Conservation (phyloP, 208 protist species). For the Polymyxa betae region DNA sequence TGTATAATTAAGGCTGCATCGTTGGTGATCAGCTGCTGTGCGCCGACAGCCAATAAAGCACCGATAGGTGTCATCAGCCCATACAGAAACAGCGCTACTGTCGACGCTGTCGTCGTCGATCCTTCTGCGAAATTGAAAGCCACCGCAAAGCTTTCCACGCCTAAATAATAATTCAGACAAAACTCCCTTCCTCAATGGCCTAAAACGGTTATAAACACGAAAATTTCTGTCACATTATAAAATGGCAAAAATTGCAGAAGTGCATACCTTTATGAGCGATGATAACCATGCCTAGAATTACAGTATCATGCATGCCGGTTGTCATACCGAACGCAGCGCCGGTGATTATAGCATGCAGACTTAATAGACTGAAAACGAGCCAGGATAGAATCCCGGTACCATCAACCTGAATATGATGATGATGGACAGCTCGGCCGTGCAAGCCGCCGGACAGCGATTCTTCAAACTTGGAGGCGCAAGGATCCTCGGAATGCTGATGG, state of each 20-base stretch:
- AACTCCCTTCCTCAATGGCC: too few relatives aligned
- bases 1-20: not conserved
- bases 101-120: not conserved
- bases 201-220: not conserved
- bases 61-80: constrained; percentile 33
- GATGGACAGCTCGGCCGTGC: constrained; percentile 7
- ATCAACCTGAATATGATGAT: constrained; percentile 35
- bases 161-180: not conserved
- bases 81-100: constrained; percentile 5
- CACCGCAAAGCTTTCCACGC: constrained; percentile 40
- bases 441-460: too few relatives aligned
- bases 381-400: constrained; percentile 17
- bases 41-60: not conserved
- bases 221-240: too few relatives aligned
- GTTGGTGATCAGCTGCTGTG: not conserved
- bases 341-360: not conserved
- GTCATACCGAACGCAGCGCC: constrained; percentile 32
- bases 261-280: constrained; percentile 25
- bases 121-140: constrained; percentile 43
- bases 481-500: too few relatives aligned
- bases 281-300: constrained; percentile 29
- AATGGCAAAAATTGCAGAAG: too few relatives aligned
- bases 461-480: too few relatives aligned
- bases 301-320: not conserved
- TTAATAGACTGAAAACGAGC: not conserved